These are phyloP conservation scores for Diaporthe sp. DNA, from an alignment of 2,329 filamentous ascomycete genomes.

Conservation along the genomic window DNA sequence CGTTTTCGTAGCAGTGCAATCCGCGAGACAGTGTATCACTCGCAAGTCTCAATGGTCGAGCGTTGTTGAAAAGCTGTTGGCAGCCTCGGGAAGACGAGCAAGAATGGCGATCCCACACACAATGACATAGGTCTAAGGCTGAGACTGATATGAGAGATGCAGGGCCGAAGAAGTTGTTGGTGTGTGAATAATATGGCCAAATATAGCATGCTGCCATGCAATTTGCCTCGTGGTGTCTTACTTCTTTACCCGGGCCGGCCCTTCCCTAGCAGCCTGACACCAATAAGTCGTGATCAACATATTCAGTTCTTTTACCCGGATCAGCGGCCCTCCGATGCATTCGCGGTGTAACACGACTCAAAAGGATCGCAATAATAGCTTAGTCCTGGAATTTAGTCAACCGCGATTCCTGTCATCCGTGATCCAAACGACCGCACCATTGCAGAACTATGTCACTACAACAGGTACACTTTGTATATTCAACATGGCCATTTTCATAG, in stretches of 20 bases:
- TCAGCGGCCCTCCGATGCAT: neutral
- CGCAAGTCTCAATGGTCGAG: neutral
- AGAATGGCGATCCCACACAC: too few relatives aligned
- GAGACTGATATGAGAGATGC: neutral
- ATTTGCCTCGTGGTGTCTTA: neutral
- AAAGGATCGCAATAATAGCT: neutral
- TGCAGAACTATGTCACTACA: neutral
- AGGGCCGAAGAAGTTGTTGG: neutral
- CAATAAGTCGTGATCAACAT: neutral
- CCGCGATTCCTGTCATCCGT: neutral
- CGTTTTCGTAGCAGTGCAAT: neutral
- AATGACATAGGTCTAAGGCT: too few relatives aligned
- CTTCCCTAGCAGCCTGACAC: neutral
- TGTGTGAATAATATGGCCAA: neutral
- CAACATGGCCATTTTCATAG: too few relatives aligned
- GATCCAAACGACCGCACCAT: neutral
- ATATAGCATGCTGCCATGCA: neutral
- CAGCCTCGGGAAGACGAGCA: neutral
- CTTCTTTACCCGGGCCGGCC: neutral
- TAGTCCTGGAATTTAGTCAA: neutral
- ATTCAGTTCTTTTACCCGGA: slow-evolving; percentile 1
- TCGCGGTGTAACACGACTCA: neutral
- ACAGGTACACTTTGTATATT: neutral
- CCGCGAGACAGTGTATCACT: neutral
- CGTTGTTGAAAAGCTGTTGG: neutral